Base-by-base conservation (phyloP, 148 eudicot genomes). In the Linanthus parryae region DNA sequence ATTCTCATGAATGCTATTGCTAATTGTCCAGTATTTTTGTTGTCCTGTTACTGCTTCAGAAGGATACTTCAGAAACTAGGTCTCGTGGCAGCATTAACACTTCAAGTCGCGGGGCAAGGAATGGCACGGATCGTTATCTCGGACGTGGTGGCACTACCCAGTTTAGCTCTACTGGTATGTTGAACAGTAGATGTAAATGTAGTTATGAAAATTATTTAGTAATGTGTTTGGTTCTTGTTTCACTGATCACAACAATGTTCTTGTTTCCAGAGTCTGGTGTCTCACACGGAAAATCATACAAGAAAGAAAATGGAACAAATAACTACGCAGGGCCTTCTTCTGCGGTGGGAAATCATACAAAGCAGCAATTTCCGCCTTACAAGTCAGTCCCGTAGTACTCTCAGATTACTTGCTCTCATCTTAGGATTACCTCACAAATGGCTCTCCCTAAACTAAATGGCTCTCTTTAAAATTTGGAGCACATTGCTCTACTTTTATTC, bases 271-370 rank as follows among this genome's bases (percentile, higher is more conserved):
- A 85, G 25, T 64, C 83, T 54, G 78, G 63, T 65, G 68, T 72
- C 35, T 52, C 44, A 44, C 70, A 72, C 49, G 82, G 80, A 17
- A 91, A 75, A 55, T 48, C 82, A 30, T 80, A 73, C 68, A 79
- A 82, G 77, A 92, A 82, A 68, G 96, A 92, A 44, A 84, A 71
- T 68, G 98, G 76, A 44, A 59, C 75, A 5, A 64, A 65, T 56
- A 26, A 61, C 25, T 66, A 68, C 52, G 18, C 70, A 50, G 63
- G 64, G 48, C 61, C 79, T 14, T 48, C 61, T 23, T 49, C 76
- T 18, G 57, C 70, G 55, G 54, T 64, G 38, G 81, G 80, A 56
- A 64, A 43, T 72, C 71, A 48, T 57, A 63, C 56, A 28, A 66
- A 58, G 64, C 68, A 52, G 61, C 65, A 58, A 60, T 69, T 73